Conservation (phyloP, 257 asterid genomes). For the Paraleonurus japonicus region DNA sequence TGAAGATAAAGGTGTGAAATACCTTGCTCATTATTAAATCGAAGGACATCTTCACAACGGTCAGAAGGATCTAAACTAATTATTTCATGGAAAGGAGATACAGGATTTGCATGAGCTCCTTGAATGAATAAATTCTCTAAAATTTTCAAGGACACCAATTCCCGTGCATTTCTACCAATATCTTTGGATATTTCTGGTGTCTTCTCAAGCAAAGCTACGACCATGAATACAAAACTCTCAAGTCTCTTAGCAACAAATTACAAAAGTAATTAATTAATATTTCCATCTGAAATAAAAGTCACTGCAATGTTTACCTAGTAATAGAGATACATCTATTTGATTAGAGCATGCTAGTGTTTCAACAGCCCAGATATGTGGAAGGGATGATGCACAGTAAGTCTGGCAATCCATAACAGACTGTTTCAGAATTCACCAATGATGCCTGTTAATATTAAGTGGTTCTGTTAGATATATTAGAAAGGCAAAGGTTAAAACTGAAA, state of each 20-base stretch:
- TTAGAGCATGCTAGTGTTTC: slow-evolving; percentile 49
- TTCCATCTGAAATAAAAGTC: not conserved
- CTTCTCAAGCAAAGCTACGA: slow-evolving; percentile 49
- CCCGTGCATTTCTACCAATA: slow-evolving; percentile 46
- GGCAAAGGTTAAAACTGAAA: not conserved
- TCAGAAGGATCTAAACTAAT: slow-evolving; percentile 43
- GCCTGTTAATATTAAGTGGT: slow-evolving; percentile 10
- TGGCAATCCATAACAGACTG: slow-evolving; percentile 37
- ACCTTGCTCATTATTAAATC: slow-evolving; percentile 42
- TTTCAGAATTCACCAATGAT: slow-evolving; percentile 31
- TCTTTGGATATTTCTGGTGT: slow-evolving; percentile 43
- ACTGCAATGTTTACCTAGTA: slow-evolving; percentile 41
- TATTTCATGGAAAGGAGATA: slow-evolving; percentile 26
- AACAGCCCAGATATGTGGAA: slow-evolving; percentile 59
- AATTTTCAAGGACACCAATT: slow-evolving; percentile 46
- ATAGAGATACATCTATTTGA: slow-evolving; percentile 38
- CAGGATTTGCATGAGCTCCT: slow-evolving; percentile 20
- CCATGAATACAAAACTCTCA: slow-evolving; percentile 2
- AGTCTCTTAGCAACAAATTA: not conserved
- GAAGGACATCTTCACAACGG: slow-evolving; percentile 48
- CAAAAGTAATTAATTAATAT: slow-evolving; percentile 7
- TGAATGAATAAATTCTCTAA: slow-evolving; percentile 40
- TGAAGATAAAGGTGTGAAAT: not conserved
- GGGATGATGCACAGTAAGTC: slow-evolving; percentile 26
- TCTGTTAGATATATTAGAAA: slow-evolving; percentile 22